These are phyloP conservation scores for Plectosphaerella cucumerina DNA, from an alignment of 2,329 filamentous ascomycete species.

Conservation along the genomic window DNA sequence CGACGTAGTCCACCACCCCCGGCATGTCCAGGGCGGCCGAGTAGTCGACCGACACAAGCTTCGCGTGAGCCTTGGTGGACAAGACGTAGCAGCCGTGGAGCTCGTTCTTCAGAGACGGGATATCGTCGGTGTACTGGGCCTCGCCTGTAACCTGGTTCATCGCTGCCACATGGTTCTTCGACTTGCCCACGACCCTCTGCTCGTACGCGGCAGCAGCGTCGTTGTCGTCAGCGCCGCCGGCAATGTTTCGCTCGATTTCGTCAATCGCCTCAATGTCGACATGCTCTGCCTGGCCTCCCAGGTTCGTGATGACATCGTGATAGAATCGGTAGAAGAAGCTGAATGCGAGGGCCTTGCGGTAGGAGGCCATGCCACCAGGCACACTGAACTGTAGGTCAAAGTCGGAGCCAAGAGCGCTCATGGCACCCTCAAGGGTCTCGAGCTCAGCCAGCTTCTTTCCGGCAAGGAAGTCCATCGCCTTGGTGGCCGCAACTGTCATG, in stretches of 20 bases:
- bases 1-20: slow-evolving; percentile 79
- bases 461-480: slow-evolving; percentile 66
- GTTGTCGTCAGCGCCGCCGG: slow-evolving; percentile 73
- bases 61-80: slow-evolving; percentile 85
- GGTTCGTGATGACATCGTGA: slow-evolving; percentile 71
- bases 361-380: slow-evolving; percentile 95
- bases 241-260: slow-evolving; percentile 84
- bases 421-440: slow-evolving; percentile 80
- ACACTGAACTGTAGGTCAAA: slow-evolving; percentile 89
- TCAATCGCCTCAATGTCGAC: slow-evolving; percentile 70
- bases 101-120: slow-evolving; percentile 81
- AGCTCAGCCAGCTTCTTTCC: slow-evolving; percentile 79
- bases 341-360: slow-evolving; percentile 83
- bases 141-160: slow-evolving; percentile 92
- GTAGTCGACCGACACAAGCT: slow-evolving; percentile 72
- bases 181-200: slow-evolving; percentile 78
- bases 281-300: slow-evolving; percentile 43
- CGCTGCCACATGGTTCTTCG: slow-evolving; percentile 83
- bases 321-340: slow-evolving; percentile 98
- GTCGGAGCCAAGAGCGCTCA: slow-evolving; percentile 84
- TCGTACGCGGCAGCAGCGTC: slow-evolving; percentile 72
- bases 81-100: slow-evolving; percentile 84
- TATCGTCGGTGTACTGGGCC: slow-evolving; percentile 95
- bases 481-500: slow-evolving; percentile 81
- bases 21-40: slow-evolving; percentile 75